phyloP scores from a whole-genome alignment of 1,284 basidiomycete species.

The Cryptococcus maquisensis region DNA sequence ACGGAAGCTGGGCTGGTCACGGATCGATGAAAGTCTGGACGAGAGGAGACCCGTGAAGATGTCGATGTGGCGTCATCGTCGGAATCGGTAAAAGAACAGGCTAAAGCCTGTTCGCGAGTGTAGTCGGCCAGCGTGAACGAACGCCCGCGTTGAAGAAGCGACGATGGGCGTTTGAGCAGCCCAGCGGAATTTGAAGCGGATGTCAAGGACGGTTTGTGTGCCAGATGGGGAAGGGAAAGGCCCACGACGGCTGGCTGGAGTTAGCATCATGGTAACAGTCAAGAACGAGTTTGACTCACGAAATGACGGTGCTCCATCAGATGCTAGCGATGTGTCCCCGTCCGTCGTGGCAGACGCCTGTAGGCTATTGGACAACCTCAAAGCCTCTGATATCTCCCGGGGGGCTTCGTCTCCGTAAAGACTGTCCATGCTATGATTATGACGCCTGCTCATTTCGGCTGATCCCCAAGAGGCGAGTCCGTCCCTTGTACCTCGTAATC shows the following conservation, averaged over 20 bases:
- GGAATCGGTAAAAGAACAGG: slow-evolving; percentile 1
- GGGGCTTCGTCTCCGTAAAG: slow-evolving; percentile 25
- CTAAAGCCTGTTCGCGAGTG: slow-evolving; percentile 12
- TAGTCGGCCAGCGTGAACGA: slow-evolving; percentile 36
- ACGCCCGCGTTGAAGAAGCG: slow-evolving; percentile 36
- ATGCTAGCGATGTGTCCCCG: slow-evolving; percentile 11
- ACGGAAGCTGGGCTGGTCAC: slow-evolving; percentile 15
- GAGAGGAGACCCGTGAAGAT: background rate
- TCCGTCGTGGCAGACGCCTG: slow-evolving; percentile 17
- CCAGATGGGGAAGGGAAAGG: slow-evolving; percentile 21
- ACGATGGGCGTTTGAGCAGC: slow-evolving; percentile 18
- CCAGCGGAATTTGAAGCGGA: slow-evolving; percentile 2
- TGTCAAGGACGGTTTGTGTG: slow-evolving; percentile 14
- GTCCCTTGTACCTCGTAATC: background rate
- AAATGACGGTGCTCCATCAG: slow-evolving; percentile 22
- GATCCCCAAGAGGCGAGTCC: background rate
- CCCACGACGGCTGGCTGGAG: slow-evolving; percentile 19
- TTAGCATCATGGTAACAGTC: background rate
- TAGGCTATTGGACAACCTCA: slow-evolving; percentile 28
- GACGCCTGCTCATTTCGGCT: slow-evolving; percentile 17
- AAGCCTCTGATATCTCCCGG: slow-evolving; percentile 21
- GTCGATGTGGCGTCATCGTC: slow-evolving; percentile 4
- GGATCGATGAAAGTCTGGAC: slow-evolving; percentile 12
- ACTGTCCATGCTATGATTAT: slow-evolving; percentile 34
- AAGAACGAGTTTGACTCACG: slow-evolving; percentile 18